Conservation (phyloP, 108 stramenopile genomes). For the Conticribra guillardii region DNA sequence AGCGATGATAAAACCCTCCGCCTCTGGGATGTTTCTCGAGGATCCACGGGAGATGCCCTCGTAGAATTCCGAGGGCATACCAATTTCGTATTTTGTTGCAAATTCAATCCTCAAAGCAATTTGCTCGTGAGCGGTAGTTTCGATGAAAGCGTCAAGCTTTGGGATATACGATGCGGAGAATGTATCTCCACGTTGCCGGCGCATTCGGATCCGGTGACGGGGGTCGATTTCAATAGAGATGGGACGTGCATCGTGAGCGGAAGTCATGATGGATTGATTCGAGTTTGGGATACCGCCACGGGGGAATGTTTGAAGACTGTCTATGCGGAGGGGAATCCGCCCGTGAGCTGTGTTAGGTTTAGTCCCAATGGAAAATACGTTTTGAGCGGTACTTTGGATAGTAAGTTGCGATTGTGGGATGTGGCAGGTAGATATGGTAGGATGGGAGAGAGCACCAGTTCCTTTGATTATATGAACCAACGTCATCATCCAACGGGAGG, state of each 20-base stretch:
- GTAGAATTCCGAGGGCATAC: slow-evolving; percentile 91
- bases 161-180: slow-evolving; percentile 93
- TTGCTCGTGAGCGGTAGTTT: slow-evolving; percentile 86
- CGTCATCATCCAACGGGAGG: slow-evolving; percentile 31
- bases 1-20: slow-evolving; percentile 91
- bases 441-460: slow-evolving; percentile 22
- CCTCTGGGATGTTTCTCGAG: slow-evolving; percentile 76
- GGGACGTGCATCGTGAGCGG: slow-evolving; percentile 86
- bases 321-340: slow-evolving; percentile 90
- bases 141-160: slow-evolving; percentile 95
- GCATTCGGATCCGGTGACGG: slow-evolving; percentile 96
- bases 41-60: slow-evolving; percentile 71
- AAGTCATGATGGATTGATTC: slow-evolving; percentile 90
- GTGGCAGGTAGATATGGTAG: slow-evolving; percentile 40
- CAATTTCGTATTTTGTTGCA: slow-evolving; percentile 90
- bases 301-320: slow-evolving; percentile 96
- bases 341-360: slow-evolving; percentile 82
- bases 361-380: slow-evolving; percentile 93
- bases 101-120: slow-evolving; percentile 82
- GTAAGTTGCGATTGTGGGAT: slow-evolving; percentile 83
- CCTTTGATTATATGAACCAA: slow-evolving; percentile 34
- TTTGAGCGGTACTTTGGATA: slow-evolving; percentile 82
- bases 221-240: slow-evolving; percentile 89
- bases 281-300: slow-evolving; percentile 95
- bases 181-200: slow-evolving; percentile 92